Evolutionary conservation across 192 early-diverging fungal genomes (phyloP), one percentile per base, ranked within the genome.

Genomic region (Anaeromyces robustus): DNA sequence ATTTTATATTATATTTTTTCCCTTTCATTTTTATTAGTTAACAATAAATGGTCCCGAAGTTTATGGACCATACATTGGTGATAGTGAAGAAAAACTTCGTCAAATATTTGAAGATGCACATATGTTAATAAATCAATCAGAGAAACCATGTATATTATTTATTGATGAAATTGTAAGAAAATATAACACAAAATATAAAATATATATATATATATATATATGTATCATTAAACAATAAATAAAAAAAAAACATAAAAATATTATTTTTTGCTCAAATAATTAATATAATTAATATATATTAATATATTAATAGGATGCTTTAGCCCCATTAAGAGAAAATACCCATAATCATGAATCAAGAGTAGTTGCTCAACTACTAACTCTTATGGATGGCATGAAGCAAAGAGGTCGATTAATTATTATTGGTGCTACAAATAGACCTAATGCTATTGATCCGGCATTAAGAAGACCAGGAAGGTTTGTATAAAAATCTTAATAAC

Each of bases 111-210:
- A 82, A 2, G 89, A 92, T 80, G 96, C 96, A 12, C 86, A 88
- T 29, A 78, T 80, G 0, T 31, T 85, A 18, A 68, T 68, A n/a
- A 86, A 88, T 13, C 29, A 82, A 7, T 78, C 81, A 2, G 80
- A 84, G 9, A 32, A 79, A 22, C 87, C 94, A 0, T 90, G 92
- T 78, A 94, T 99, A 37, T 82, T 99, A 29, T 99, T 99, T 86
- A 98, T 99, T 79, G 97, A 99, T 85, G 97, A 99, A 83, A 90
- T 99, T 68, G 94, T 93, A 85, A 84, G 88, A 80, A 7, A 29
- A 43, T 29, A 28, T 39, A 43, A 81, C 77, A 26, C 31, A n/a
- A 84, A 29, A 0, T 16, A 29, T 16, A 29, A 79, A 26, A 18
- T 29, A n/a, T 79, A 13, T 79, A 84, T 83, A 28, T 81, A 84